phyloP scores from a whole-genome alignment of 495 filamentous ascomycete species.

The Penicillium pulvis region DNA sequence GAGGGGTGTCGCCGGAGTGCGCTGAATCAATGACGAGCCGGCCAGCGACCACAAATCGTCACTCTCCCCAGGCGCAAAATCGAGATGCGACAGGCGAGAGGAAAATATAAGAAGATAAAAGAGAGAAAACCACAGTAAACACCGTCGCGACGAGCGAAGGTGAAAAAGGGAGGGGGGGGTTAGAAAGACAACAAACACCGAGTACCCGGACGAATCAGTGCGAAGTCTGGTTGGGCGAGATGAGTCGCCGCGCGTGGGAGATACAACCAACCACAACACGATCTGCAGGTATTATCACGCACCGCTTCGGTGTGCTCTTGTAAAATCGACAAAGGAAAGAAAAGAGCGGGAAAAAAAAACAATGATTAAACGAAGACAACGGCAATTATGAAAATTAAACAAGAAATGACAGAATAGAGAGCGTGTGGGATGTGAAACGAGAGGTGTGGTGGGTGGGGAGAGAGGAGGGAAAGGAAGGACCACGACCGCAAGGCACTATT shows the following conservation, averaged over 20 bases:
- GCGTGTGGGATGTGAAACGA: constrained; percentile 14
- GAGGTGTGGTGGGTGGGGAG: constrained; percentile 17
- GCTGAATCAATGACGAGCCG: constrained; percentile 29
- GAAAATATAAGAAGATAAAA: constrained; percentile 8
- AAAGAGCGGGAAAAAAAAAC: constrained; percentile 15
- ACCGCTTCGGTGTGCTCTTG: background rate
- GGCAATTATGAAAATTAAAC: constrained; percentile 13
- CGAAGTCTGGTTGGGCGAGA: constrained; percentile 17
- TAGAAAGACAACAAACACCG: constrained; percentile 24
- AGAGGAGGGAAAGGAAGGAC: constrained; percentile 19
- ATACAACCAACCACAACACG: constrained; percentile 29
- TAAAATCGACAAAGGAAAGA: constrained; percentile 18
- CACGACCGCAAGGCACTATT: constrained; percentile 18
- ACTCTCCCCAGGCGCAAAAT: constrained; percentile 11
- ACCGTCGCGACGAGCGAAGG: constrained; percentile 22
- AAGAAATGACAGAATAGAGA: constrained; percentile 18
- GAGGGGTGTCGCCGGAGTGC: constrained; percentile 10
- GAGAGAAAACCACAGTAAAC: constrained; percentile 6
- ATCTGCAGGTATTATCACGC: constrained; percentile 19
- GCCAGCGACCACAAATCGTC: constrained; percentile 37
- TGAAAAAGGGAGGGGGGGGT: constrained; percentile 11
- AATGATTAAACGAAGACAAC: background rate
- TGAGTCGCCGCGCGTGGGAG: constrained; percentile 22
- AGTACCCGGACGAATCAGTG: constrained; percentile 24
- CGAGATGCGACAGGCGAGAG: constrained; percentile 12